Base-by-base conservation (phyloP, 2,329 filamentous ascomycete genomes). In the Eutypa lata region DNA sequence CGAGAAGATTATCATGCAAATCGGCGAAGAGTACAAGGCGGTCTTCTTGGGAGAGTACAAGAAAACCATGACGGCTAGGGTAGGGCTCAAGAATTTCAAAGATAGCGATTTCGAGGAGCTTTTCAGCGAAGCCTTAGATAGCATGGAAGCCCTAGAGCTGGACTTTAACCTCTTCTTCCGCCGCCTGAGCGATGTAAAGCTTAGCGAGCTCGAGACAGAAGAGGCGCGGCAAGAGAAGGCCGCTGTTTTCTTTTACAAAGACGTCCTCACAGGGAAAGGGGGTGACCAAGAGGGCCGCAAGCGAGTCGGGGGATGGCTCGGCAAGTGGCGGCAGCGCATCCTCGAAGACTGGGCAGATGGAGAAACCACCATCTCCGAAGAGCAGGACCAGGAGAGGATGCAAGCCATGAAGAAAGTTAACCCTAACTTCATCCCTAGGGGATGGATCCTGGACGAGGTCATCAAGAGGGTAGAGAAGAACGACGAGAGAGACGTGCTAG, bases 161-260 rank as follows among this genome's bases (percentile, higher is more conserved):
- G 94, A 99, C 68, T 99, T 97, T 71, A 90, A 96, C 66, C 89
- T 95, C 64, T 94, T 95, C 68, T 97, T 97, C 79, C 83, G 95
- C 38, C 82, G 87, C 8, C 76, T 99, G 0, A 88, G 87, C 49
- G 71, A 74, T 19, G 65, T 96, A 18, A 80, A 74, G 31, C 56
- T 91, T 1, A 71, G 71, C 1, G 82, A 90, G 4, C 66, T 96
- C 7, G 79, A 82, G 26, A 88, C 84, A 0, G 80, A 87, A 24
- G 81, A 87, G 19, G 74, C 78, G 47, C 76, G 90, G 49, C 80
- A 80, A 56, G 77, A 84, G n/a, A 74, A 78, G 8, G 90, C 92
- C 0, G 77, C 78, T 0, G 68, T 83, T 0, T 97, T 99, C 72
- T 95, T 96, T 76, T 88, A 94, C 66, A 75, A 77, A 5, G 90